Evolutionary conservation across 2,329 filamentous ascomycete species (phyloP).

Genomic region (Fusarium annulatum): DNA sequence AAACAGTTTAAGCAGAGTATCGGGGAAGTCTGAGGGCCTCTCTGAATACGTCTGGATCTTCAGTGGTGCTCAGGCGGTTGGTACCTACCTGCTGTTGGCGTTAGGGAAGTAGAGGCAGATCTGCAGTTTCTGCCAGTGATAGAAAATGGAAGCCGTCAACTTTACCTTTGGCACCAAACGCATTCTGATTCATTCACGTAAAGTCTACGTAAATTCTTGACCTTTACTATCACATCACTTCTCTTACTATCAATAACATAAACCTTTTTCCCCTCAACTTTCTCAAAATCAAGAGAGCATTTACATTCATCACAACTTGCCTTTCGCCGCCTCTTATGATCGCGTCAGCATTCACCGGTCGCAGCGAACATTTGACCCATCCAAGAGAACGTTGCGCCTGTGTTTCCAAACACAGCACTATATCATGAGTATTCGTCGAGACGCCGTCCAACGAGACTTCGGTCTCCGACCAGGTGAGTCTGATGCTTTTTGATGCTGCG

Average conservation of each 20-base stretch:
- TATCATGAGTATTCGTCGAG: slow-evolving; percentile 11
- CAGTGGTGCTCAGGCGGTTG: not conserved
- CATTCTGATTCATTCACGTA: not conserved
- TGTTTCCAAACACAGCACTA: not conserved
- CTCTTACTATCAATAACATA: not conserved
- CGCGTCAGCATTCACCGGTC: not conserved
- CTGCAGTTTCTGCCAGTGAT: slow-evolving; percentile 8
- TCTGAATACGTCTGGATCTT: not conserved
- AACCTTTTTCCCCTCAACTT: not conserved
- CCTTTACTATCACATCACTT: not conserved
- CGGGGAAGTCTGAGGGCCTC: slow-evolving; percentile 33
- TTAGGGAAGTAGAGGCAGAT: not conserved
- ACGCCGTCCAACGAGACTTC: slow-evolving; percentile 17
- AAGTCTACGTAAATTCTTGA: not conserved
- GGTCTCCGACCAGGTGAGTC: slow-evolving; percentile 18
- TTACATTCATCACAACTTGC: not conserved
- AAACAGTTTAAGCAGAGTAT: slow-evolving; percentile 58
- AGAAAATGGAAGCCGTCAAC: not conserved
- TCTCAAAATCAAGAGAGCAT: not conserved
- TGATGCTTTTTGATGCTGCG: not conserved
- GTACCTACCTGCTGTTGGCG: too few species aligned
- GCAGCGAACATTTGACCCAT: not conserved
- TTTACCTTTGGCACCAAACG: not conserved
- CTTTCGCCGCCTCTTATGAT: not conserved
- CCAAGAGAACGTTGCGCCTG: not conserved